Conservation (phyloP, 305 asterid species). For the Solanum hybrid region DNA sequence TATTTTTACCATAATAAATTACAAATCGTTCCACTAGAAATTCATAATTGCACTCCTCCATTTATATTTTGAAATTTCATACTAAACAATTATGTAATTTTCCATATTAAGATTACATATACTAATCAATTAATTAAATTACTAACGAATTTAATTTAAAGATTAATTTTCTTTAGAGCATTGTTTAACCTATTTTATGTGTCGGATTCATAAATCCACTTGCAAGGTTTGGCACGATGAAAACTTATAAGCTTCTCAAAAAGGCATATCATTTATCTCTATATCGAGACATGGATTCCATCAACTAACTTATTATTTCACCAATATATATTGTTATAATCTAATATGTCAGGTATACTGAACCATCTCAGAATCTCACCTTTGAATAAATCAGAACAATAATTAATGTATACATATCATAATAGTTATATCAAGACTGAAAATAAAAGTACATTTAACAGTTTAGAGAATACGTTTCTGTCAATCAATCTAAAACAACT, state of each 20-base stretch:
- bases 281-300: not conserved
- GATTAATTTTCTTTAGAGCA: not conserved
- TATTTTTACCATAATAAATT: not conserved
- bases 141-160: too few relatives aligned
- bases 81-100: not conserved
- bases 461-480: not conserved
- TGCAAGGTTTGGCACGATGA: not conserved
- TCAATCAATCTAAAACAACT: not conserved
- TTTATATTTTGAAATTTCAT: not conserved
- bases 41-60: not conserved
- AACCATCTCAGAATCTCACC: not conserved
- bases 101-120: not conserved
- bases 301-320: not conserved
- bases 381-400: too few relatives aligned
- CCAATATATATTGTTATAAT: not conserved
- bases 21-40: not conserved
- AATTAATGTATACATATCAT: not conserved
- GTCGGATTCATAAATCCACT: not conserved
- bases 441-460: too few relatives aligned
- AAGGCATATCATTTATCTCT: not conserved
- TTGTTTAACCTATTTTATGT: too few relatives aligned
- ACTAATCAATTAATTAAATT: not conserved
- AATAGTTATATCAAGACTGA: not conserved
- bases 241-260: not conserved
- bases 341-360: too few relatives aligned